Evolutionary conservation across 1,139 yeast genomes (phyloP).

Genomic region (Suhomyces terraborum): DNA sequence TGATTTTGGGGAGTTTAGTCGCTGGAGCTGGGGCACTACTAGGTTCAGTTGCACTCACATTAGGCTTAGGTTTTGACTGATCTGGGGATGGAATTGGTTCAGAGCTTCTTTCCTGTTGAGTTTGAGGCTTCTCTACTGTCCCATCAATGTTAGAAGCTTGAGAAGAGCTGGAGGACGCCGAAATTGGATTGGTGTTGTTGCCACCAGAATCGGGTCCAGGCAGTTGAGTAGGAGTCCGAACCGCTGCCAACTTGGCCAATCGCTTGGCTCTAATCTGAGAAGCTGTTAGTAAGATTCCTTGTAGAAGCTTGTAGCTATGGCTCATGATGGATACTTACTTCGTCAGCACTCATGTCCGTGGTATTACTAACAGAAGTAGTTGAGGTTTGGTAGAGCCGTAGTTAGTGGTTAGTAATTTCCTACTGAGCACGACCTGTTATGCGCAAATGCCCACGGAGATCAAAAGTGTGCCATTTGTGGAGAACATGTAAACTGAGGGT

Average conservation of each 20-base stretch:
- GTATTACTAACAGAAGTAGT: neutral
- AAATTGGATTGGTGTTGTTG: neutral
- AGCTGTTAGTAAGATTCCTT: conserved; percentile 8
- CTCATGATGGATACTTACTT: conserved; percentile 20
- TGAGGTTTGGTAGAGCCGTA: too few relatives aligned
- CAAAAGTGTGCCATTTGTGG: neutral
- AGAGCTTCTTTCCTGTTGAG: neutral
- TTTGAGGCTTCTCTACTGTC: neutral
- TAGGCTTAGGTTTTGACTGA: neutral
- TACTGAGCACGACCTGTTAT: neutral
- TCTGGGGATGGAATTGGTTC: neutral
- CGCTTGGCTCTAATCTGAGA: conserved; percentile 56
- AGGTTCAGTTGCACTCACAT: neutral
- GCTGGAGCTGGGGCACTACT: neutral
- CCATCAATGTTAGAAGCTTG: neutral
- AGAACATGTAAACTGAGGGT: neutral
- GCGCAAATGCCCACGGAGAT: neutral
- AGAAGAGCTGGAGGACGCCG: neutral
- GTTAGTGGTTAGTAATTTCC: neutral
- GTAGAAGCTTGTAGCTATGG: too few relatives aligned
- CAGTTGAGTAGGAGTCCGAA: neutral
- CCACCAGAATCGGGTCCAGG: neutral
- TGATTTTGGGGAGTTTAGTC: conserved; percentile 1
- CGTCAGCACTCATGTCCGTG: conserved; percentile 22
- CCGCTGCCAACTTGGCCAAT: conserved; percentile 46